Evolutionary conservation across 768 basidiomycete species (phyloP).

Genomic region (Amanita muscaria): DNA sequence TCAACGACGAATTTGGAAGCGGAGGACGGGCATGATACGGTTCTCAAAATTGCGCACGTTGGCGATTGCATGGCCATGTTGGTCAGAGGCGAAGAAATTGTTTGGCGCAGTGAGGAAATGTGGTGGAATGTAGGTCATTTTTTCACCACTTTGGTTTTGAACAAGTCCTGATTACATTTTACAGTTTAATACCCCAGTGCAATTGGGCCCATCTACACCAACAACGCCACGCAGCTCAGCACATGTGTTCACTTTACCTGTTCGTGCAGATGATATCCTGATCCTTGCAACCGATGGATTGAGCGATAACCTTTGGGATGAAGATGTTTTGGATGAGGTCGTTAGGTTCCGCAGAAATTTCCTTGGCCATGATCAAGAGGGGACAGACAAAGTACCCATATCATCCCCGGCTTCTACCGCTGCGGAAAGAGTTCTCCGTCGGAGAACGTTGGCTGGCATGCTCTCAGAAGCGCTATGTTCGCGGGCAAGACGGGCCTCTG

Average conservation of each 20-base stretch:
- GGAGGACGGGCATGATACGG: slow-evolving; percentile 33
- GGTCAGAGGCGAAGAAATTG: slow-evolving; percentile 67
- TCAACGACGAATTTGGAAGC: slow-evolving; percentile 15
- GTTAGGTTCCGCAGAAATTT: slow-evolving; percentile 37
- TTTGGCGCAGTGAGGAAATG: slow-evolving; percentile 89
- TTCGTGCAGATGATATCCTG: slow-evolving; percentile 63
- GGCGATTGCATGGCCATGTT: slow-evolving; percentile 88
- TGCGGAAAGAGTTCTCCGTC: slow-evolving; percentile 24
- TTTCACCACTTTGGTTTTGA: slow-evolving; percentile 1
- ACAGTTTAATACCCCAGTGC: slow-evolving; percentile 38
- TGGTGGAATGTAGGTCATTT: slow-evolving; percentile 63
- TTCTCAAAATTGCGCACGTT: slow-evolving; percentile 75
- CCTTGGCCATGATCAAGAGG: slow-evolving; percentile 1
- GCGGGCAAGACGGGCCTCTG: slow-evolving; percentile 62
- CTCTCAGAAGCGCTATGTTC: slow-evolving; percentile 76
- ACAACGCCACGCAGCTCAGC: slow-evolving; percentile 40
- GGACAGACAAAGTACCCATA: not conserved
- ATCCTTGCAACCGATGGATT: slow-evolving; percentile 78
- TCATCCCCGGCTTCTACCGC: slow-evolving; percentile 2
- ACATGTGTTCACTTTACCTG: slow-evolving; percentile 60
- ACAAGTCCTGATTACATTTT: not conserved
- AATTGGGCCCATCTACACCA: slow-evolving; percentile 29
- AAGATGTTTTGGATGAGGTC: slow-evolving; percentile 80
- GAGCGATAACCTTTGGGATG: slow-evolving; percentile 84
- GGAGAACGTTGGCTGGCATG: slow-evolving; percentile 56